Evolutionary conservation across 2,329 filamentous ascomycete genomes (phyloP).

Genomic region (Podosphaera fusca): DNA sequence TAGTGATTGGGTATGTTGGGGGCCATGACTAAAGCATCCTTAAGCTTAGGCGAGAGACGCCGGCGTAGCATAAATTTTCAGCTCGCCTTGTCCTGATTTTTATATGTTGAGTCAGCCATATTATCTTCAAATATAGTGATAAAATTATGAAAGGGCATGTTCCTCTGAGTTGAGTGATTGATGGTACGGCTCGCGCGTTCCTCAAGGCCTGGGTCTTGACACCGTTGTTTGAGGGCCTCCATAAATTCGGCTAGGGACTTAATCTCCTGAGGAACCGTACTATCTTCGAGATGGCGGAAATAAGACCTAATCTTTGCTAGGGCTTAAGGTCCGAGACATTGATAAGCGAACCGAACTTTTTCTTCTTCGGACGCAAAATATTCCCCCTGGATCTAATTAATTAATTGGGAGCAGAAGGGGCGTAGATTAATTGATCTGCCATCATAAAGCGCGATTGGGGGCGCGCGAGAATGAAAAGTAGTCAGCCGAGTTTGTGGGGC

Average conservation of each 20-base stretch:
- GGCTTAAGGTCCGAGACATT: not conserved
- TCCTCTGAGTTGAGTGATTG: not conserved
- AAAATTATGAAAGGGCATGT: not conserved
- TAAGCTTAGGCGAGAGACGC: not conserved
- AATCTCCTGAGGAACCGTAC: not conserved
- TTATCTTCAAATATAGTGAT: not conserved
- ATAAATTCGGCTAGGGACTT: not conserved
- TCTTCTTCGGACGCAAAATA: not conserved
- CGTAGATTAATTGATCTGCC: not conserved
- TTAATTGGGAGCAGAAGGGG: not conserved
- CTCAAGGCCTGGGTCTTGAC: not conserved
- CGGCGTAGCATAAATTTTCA: not conserved
- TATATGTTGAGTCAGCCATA: not conserved
- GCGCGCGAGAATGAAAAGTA: not conserved
- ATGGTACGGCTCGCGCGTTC: not conserved
- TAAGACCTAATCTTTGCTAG: not conserved
- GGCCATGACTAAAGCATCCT: not conserved
- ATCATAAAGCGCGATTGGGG: not conserved
- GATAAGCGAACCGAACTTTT: not conserved
- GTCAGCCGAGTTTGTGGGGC: not conserved
- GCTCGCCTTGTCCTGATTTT: not conserved
- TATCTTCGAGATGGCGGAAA: not conserved
- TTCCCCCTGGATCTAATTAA: not conserved
- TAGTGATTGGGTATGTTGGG: not conserved
- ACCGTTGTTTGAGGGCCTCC: not conserved